phyloP scores from a whole-genome alignment of 352 stramenopile genomes.

The Plasmopara halstedii region DNA sequence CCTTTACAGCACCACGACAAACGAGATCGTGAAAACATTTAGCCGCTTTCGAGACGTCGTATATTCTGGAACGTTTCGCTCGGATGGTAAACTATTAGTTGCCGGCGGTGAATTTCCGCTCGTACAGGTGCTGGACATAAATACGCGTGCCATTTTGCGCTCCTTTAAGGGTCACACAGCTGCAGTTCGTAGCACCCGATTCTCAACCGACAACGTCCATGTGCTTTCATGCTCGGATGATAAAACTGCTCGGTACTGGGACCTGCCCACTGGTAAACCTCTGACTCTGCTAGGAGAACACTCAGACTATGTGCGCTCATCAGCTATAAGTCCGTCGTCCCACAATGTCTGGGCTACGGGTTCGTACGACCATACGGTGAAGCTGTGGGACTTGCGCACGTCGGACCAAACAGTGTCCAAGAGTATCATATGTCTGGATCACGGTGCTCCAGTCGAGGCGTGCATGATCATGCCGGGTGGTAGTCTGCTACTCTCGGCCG shows the following conservation, averaged over 20 bases:
- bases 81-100: constrained; percentile 83
- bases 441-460: constrained; percentile 84
- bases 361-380: constrained; percentile 91
- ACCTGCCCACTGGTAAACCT: constrained; percentile 77
- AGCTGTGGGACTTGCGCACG: constrained; percentile 88
- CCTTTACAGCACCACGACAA: constrained; percentile 75
- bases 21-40: constrained; percentile 85
- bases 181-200: constrained; percentile 70
- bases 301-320: constrained; percentile 85
- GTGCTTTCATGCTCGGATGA: constrained; percentile 88
- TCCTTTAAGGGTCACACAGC: constrained; percentile 81
- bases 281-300: constrained; percentile 74
- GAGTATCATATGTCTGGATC: constrained; percentile 57
- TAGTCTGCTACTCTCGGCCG: constrained; percentile 75
- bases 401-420: constrained; percentile 54
- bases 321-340: constrained; percentile 57
- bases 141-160: constrained; percentile 74
- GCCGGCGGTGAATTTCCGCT: constrained; percentile 65
- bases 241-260: constrained; percentile 84
- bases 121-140: constrained; percentile 84
- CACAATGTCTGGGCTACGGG: constrained; percentile 80
- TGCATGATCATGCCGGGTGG: constrained; percentile 83
- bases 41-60: constrained; percentile 83
- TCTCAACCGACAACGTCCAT: constrained; percentile 76
- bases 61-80: constrained; percentile 81